These are phyloP conservation scores for Penicillium chermesinum DNA, from an alignment of 495 filamentous ascomycete species.

Conservation along the genomic window DNA sequence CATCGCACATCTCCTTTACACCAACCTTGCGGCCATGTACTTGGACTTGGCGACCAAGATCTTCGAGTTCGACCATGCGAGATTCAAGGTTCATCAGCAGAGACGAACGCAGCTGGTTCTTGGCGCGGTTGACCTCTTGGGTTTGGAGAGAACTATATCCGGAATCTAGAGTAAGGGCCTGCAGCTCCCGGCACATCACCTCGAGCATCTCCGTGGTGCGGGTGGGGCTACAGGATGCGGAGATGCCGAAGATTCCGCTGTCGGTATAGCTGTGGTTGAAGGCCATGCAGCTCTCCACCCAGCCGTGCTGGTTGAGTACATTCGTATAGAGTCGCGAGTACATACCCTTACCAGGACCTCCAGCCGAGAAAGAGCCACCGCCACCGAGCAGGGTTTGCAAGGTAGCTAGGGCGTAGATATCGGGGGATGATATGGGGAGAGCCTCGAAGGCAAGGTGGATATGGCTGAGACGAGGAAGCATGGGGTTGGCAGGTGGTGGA, in stretches of 20 bases:
- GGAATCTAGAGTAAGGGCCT: constrained; percentile 65
- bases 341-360: constrained; percentile 98
- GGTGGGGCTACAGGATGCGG: constrained; percentile 73
- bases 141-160: constrained; percentile 64
- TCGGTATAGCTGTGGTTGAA: constrained; percentile 98
- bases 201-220: constrained; percentile 78
- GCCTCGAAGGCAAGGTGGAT: constrained; percentile 96
- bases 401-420: constrained; percentile 96
- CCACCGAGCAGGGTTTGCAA: constrained; percentile 94
- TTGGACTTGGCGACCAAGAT: constrained; percentile 92
- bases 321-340: constrained; percentile 96
- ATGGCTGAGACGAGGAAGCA: constrained; percentile 77
- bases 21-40: constrained; percentile 88
- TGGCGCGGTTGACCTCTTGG: constrained; percentile 86
- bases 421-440: constrained; percentile 78
- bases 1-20: constrained; percentile 84
- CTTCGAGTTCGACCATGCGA: constrained; percentile 97
- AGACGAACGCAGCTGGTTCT: constrained; percentile 90
- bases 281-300: constrained; percentile 90
- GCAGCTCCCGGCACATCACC: constrained; percentile 86
- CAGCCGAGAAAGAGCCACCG: constrained; percentile 95
- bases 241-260: constrained; percentile 90
- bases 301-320: constrained; percentile 93
- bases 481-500: constrained; percentile 68
- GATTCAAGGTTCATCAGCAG: constrained; percentile 97